phyloP scores from a whole-genome alignment of 2,329 filamentous ascomycete genomes.

The Annulohypoxylon truncatum region DNA sequence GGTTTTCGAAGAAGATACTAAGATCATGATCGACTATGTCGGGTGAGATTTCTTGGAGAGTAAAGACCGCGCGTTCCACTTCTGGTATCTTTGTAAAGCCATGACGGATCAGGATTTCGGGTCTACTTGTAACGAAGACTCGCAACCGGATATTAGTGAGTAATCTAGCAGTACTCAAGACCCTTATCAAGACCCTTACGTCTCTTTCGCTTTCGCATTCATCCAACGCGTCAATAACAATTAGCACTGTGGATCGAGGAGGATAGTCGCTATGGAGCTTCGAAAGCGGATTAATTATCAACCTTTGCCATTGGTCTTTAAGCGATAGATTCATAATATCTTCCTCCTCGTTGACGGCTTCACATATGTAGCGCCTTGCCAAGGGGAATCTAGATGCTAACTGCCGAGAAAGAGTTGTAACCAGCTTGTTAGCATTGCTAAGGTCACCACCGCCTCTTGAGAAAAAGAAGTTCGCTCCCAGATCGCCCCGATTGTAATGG shows the following conservation, averaged over 20 bases:
- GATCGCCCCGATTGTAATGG: slow-evolving; percentile 2
- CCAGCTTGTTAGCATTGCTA: slow-evolving; percentile 51
- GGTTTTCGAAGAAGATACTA: not conserved
- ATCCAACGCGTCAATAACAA: slow-evolving; percentile 53
- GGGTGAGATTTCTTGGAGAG: slow-evolving; percentile 51
- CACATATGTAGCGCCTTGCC: slow-evolving; percentile 45
- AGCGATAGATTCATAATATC: not conserved
- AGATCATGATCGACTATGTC: not conserved
- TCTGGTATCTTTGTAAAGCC: slow-evolving; percentile 47
- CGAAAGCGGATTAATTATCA: not conserved
- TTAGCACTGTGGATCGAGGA: slow-evolving; percentile 31
- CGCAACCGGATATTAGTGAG: slow-evolving; percentile 4
- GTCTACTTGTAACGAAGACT: slow-evolving; percentile 58
- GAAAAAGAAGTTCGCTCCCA: slow-evolving; percentile 56
- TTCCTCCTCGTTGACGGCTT: slow-evolving; percentile 51
- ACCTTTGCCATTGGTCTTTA: not conserved
- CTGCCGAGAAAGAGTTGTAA: slow-evolving; percentile 55
- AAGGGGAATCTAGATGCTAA: slow-evolving; percentile 51
- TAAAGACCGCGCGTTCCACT: slow-evolving; percentile 21
- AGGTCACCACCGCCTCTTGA: slow-evolving; percentile 56
- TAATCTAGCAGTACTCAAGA: slow-evolving; percentile 38
- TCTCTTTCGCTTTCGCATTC: slow-evolving; percentile 51
- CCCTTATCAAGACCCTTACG: slow-evolving; percentile 28
- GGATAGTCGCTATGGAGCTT: not conserved
- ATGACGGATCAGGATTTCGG: slow-evolving; percentile 53